Evolutionary conservation across 495 filamentous ascomycete species (phyloP), one percentile per base, ranked within the genome.

Genomic region (Ascodesmis nigricans): DNA sequence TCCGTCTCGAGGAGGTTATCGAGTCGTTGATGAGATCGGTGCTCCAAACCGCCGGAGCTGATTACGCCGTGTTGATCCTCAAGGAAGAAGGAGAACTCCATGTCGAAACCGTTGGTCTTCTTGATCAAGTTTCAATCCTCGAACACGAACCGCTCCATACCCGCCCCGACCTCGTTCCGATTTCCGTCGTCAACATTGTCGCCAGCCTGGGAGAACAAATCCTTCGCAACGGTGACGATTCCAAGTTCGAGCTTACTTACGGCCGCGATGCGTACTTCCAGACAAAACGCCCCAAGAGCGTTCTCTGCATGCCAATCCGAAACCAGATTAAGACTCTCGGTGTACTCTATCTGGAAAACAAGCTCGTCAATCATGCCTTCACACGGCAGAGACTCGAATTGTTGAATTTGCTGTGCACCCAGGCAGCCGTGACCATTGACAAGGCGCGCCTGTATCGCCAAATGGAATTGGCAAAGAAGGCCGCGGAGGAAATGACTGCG

Each of bases 291-390:
- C 39, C 48, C 9, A 52, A 47, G 26, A 47, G 43, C 33, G 43
- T 52, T 14, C 47, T 52, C 23, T 51, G 47, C 28, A 52, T 52
- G 48, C 48, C 48, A 10, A 44, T 52, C 22, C 47, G 44, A 22
- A 52, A 52, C 22, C 48, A 52, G 23, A 36, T 52, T 20, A 52
- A 52, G 37, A 51, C 43, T 16, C 47, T 52, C 43, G 48, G 48
- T 20, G 44, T 52, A 9, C 36, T 52, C 10, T 52, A 52, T 33
- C 31, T 52, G 9, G 48, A 52, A 31, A 52, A 52, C 26, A 51
- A 51, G 19, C 36, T 52, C 23, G 38, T 52, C 6, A 50, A 47
- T 17, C 47, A 51, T 8, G 48, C 44, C 2, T 52, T 52, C 31
- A 52, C 48, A 11, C 49, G 47, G 9, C 48, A 52, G 16, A 38